Evolutionary conservation across 2,329 filamentous ascomycete species (phyloP).

Genomic region (Alternaria brassicicola): DNA sequence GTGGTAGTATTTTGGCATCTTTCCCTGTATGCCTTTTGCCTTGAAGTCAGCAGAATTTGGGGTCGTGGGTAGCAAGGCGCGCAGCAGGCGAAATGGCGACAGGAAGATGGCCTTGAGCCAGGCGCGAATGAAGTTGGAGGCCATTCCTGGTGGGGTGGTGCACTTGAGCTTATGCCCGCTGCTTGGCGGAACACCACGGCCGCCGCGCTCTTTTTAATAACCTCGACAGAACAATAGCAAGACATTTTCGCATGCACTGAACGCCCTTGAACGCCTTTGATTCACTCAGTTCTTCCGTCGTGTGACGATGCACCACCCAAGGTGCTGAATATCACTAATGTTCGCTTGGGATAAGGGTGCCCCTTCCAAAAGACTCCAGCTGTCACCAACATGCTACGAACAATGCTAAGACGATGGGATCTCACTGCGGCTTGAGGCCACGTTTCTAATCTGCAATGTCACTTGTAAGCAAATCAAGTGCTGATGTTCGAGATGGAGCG

Average conservation of each 20-base stretch:
- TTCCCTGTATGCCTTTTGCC: conserved; percentile 10
- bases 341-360: neutral
- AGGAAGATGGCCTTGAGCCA: conserved; percentile 19
- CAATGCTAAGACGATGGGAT: conserved; percentile 1
- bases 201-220: conserved; percentile 15
- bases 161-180: conserved; percentile 10
- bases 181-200: conserved; percentile 19
- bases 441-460: too few species aligned
- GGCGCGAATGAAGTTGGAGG: conserved; percentile 23
- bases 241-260: neutral
- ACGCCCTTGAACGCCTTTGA: neutral
- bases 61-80: conserved; percentile 7
- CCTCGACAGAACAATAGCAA: conserved; percentile 26
- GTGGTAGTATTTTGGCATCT: conserved; percentile 57
- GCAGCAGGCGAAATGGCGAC: conserved; percentile 19
- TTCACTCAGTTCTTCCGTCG: neutral
- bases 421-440: neutral
- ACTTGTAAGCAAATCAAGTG: neutral
- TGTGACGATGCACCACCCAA: neutral
- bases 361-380: neutral
- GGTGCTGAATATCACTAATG: neutral
- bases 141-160: conserved; percentile 22
- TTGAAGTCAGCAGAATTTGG: neutral
- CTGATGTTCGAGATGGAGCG: neutral
- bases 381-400: neutral